A percentile compares a stretch with the other conserved stretches of the same genome.
phyloP scores from a whole-genome alignment of 352 stramenopile species.

The Globisporangium cylindrosporum region DNA sequence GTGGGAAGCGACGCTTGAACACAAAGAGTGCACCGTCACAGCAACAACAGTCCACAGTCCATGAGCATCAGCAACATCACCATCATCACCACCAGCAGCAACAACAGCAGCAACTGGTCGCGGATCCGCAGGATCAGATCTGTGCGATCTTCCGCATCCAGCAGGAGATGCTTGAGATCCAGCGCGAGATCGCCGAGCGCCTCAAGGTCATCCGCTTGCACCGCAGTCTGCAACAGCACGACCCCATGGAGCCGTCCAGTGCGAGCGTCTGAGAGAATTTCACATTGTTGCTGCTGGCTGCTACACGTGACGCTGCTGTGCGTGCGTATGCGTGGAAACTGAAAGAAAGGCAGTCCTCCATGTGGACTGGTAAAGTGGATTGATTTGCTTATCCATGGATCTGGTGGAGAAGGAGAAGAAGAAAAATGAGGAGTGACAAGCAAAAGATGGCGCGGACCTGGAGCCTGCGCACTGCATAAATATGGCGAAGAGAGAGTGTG shows the following conservation, averaged over 20 bases:
- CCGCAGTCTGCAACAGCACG: conserved; percentile 34
- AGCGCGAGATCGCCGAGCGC: conserved; percentile 50
- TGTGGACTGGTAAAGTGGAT: not conserved
- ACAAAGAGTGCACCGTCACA: not conserved
- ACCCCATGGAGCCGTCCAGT: conserved; percentile 55
- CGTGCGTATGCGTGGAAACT: not conserved
- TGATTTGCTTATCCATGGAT: conserved; percentile 3
- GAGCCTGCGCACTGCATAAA: not conserved
- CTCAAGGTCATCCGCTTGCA: conserved; percentile 36
- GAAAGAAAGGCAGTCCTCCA: not conserved
- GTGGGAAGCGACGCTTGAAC: not conserved
- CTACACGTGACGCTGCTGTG: not conserved
- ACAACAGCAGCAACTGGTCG: conserved; percentile 14
- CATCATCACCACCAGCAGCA: not conserved
- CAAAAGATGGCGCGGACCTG: not conserved
- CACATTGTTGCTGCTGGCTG: too few relatives aligned
- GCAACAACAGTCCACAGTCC: not conserved
- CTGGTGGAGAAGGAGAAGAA: not conserved
- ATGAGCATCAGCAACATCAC: conserved; percentile 6
- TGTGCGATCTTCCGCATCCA: conserved; percentile 55
- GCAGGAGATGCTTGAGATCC: conserved; percentile 47
- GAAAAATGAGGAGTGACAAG: not conserved
- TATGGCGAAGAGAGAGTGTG: not conserved
- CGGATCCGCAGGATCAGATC: conserved; percentile 40
- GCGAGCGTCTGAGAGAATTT: conserved; percentile 46